A percentile compares a stretch with the other conserved stretches of the same genome.
These are phyloP conservation scores for Corylus heterophylla DNA, from an alignment of 306 rosid genomes.

Conservation along the genomic window DNA sequence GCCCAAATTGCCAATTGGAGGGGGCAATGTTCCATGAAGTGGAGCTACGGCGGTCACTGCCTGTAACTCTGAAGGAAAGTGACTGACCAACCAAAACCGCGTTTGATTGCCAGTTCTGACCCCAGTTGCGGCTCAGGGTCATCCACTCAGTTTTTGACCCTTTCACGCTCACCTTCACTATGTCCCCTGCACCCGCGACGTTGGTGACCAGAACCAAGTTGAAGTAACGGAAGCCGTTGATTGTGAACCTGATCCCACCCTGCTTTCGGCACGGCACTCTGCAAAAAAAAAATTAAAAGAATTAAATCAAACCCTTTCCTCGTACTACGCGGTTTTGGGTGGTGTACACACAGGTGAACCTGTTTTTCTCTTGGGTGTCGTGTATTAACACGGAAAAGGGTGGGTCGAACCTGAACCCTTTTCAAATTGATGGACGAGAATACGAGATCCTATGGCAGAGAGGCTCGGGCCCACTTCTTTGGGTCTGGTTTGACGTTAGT, in stretches of 20 bases:
- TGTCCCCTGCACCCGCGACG: slow-evolving; percentile 88
- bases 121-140: slow-evolving; percentile 85
- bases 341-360: no score
- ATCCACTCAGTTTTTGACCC: slow-evolving; percentile 73
- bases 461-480: neutral
- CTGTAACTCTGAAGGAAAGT: slow-evolving; percentile 75
- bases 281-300: neutral
- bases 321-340: no score
- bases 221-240: slow-evolving; percentile 78
- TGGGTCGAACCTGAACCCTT: slow-evolving; percentile 22
- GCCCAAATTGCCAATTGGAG: slow-evolving; percentile 79
- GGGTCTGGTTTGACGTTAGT: no score
- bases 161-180: slow-evolving; percentile 56
- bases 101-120: slow-evolving; percentile 81
- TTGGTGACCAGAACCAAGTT: slow-evolving; percentile 73
- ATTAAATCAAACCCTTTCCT: no score
- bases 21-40: slow-evolving; percentile 72
- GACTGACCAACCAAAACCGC: slow-evolving; percentile 63
- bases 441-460: neutral
- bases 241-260: slow-evolving; percentile 83
- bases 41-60: slow-evolving; percentile 69
- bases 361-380: neutral
- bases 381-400: slow-evolving; percentile 20
- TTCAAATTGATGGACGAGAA: slow-evolving; percentile 19
- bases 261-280: slow-evolving; percentile 69